Conservation (phyloP, 73 alveolate species). For the Paramecium sonneborni region DNA sequence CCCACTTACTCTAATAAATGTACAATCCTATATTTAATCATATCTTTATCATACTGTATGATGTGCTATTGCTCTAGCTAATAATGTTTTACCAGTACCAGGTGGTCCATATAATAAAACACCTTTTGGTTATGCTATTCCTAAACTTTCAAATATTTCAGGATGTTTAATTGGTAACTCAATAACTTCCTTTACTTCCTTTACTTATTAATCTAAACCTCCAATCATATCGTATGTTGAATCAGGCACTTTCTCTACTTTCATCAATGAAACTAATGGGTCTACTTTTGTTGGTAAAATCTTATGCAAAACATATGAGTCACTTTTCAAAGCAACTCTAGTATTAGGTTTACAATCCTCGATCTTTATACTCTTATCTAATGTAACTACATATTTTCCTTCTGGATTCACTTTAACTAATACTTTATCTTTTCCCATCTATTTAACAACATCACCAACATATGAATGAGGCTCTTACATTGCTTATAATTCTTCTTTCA, state of each 20-base stretch:
- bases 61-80: constrained; percentile 99
- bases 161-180: constrained; percentile 99
- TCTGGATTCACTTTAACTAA: constrained; percentile 87
- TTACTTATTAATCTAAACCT: constrained; percentile 80
- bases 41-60: constrained; percentile 85
- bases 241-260: constrained; percentile 99
- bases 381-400: constrained; percentile 98
- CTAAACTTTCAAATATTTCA: constrained; percentile 97
- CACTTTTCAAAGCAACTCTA: constrained; percentile 94
- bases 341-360: constrained; percentile 87
- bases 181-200: constrained; percentile 97
- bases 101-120: constrained; percentile 96
- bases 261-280: constrained; percentile 98
- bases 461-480: constrained; percentile 94
- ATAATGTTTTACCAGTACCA: constrained; percentile 99
- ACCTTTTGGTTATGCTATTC: constrained; percentile 99
- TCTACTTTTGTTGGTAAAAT: constrained; percentile 98
- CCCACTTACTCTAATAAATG: constrained; percentile 99
- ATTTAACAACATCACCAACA: constrained; percentile 98
- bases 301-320: constrained; percentile 93
- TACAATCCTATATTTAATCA: constrained; percentile 47
- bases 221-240: constrained; percentile 98
- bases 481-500: constrained; percentile 93
- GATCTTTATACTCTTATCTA: constrained; percentile 92
- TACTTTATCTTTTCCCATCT: constrained; percentile 86